A percentile compares a stretch with the other conserved stretches of the same genome.
These are phyloP conservation scores for Borovskyia barvae DNA, from an alignment of 208 protist species.

Conservation along the genomic window DNA sequence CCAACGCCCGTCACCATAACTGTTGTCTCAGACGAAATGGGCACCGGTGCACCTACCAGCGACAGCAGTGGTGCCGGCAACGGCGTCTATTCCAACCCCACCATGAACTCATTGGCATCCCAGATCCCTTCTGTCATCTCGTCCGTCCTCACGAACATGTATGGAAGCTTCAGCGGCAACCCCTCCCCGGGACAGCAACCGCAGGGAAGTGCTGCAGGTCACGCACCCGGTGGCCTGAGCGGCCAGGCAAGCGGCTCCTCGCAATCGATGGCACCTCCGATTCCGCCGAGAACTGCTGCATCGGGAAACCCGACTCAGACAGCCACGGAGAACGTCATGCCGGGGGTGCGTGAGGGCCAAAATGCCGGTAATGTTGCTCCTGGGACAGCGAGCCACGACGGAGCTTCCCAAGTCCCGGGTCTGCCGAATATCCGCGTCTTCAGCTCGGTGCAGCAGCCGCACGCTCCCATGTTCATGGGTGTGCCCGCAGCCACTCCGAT, in stretches of 20 bases:
- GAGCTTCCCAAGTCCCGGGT: no score
- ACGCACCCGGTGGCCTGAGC: no score
- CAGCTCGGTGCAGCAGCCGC: not conserved
- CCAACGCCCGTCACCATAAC: not conserved
- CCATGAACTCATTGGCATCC: constrained; percentile 3
- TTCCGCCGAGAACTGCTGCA: no score
- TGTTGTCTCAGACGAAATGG: constrained; percentile 3
- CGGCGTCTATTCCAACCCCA: not conserved
- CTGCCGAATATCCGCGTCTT: no score
- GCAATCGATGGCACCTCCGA: no score
- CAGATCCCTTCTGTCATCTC: constrained; percentile 4
- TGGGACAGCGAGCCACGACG: no score
- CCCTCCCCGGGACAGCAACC: not conserved
- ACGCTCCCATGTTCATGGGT: not conserved
- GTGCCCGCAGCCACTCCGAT: constrained; percentile 8
- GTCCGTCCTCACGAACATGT: not conserved
- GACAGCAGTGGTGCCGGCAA: not conserved
- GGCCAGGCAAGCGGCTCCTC: no score
- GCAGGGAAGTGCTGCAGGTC: constrained; percentile 1
- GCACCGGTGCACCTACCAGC: not conserved
- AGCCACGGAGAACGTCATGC: no score
- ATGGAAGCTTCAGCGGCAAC: not conserved
- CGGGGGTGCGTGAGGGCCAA: no score
- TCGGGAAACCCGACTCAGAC: no score
- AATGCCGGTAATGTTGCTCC: no score